Evolutionary conservation across 2,329 filamentous ascomycete species (phyloP).

Genomic region (Diaporthe velutina): DNA sequence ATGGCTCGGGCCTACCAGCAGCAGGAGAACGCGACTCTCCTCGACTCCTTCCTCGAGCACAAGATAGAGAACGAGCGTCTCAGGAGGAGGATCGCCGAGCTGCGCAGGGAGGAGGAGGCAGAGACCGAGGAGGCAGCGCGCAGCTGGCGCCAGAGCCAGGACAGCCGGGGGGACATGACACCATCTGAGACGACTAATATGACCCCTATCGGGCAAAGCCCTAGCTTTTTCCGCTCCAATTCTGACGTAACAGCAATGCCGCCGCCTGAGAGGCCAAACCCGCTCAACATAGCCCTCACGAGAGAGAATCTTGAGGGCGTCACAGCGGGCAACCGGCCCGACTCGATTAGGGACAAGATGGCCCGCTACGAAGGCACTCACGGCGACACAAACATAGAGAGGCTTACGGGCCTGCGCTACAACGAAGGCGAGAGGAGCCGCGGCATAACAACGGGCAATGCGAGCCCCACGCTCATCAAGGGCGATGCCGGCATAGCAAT

Average conservation of each 20-base stretch:
- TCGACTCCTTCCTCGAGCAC: conserved; percentile 95
- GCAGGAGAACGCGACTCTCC: conserved; percentile 84
- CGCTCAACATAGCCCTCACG: conserved; percentile 78
- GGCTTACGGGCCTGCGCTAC: conserved; percentile 90
- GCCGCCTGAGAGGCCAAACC: conserved; percentile 72
- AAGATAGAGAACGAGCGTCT: conserved; percentile 96
- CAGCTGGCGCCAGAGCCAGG: conserved; percentile 71
- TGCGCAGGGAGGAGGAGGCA: conserved; percentile 87
- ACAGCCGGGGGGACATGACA: conserved; percentile 66
- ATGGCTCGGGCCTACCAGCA: conserved; percentile 92
- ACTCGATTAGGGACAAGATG: conserved; percentile 89
- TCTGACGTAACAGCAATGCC: conserved; percentile 69
- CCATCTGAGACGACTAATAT: conserved; percentile 60
- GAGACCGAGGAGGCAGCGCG: conserved; percentile 77
- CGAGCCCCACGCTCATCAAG: conserved; percentile 83
- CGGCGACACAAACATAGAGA: conserved; percentile 85
- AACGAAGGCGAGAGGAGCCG: conserved; percentile 89
- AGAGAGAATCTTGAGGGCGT: conserved; percentile 84
- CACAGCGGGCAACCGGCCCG: conserved; percentile 73
- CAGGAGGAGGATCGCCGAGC: conserved; percentile 84
- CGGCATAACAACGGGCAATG: conserved; percentile 88
- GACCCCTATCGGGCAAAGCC: conserved; percentile 47
- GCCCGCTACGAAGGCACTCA: conserved; percentile 83
- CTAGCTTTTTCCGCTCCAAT: conserved; percentile 48
- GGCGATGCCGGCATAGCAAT: conserved; percentile 91